Base-by-base conservation (phyloP, 352 stramenopile species). In the Globisporangium carolinianum region DNA sequence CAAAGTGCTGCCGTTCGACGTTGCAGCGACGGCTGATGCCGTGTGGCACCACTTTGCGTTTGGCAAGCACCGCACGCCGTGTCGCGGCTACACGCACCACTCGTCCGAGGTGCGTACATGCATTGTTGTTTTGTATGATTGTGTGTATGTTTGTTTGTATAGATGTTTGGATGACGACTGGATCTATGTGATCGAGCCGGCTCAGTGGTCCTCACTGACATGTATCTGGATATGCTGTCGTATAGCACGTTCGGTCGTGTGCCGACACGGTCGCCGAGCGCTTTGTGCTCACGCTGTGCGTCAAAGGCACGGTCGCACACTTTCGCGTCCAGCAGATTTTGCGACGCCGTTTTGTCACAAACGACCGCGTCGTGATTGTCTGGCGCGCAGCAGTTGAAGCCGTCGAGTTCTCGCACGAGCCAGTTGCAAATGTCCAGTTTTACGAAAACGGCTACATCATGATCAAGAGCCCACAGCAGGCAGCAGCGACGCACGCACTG, bases 271-370 rank as follows among this genome's bases (percentile, higher is more conserved):
- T 89, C 14, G 50, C 75, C 8, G 79, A 89, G 57, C 79, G 73
- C 63, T 82, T 86, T 63, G 73, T 72, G 24, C 61, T 89, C 1
- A 72, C 81, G 62, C 65, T 86, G 47, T 62, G 76, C 51, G 68
- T 68, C 5, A 76, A 81, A 11, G 62, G 73, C 38, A 78, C 61
- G 15, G 72, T 57, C 9, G 72, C 71, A n/a, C 63, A 83, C 32
- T 87, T 86, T 64, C 63, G 65, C 5, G 74, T 87, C 56, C 75
- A 84, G 47, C 76, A 87, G 51, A 67, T 89, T 48, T 71, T 87
- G 41, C 71, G 77, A 4, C 69, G 75, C 15, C 24, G 39, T 1
- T 86, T 83, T 66, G 67, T 79, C n/a, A 75, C 86, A 47, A 32
- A 66, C 12, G 72, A 84, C 61, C 73, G 73, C 36, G 64, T 83